Evolutionary conservation across 1,139 yeast species (phyloP), one percentile per base, ranked within the genome.

Genomic region (Kazachstania sp.): DNA sequence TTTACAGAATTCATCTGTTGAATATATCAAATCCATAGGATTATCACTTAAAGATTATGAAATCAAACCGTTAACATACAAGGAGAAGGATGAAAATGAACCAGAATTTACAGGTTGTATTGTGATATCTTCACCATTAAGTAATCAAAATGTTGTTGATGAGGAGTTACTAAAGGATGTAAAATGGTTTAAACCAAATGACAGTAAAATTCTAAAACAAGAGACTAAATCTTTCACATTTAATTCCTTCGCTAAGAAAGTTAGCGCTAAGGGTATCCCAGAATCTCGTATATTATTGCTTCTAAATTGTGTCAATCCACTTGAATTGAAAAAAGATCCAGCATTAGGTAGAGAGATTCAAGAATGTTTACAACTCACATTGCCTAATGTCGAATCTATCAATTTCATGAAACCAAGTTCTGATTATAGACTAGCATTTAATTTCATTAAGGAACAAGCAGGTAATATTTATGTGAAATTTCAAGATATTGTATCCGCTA

Each of bases 381-480:
- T 71, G 51, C 11, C 30, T 3, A 64, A 63, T 5, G 78, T 85
- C 6, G 66, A 67, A 13, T 71, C 77, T 4, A 66, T 86, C 3
- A 74, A 73, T 50, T 77, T 87, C n/a, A 90, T 94, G 0, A 71
- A 77, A 53, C 92, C 92, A 0, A 73, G 74, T 2, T 71, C 72
- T 29, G 79, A 75, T 38, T 75, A 66, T 50, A 66, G 71, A 40
- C 61, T 69, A 38, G 65, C 63, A 37, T 67, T 53, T 72, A 78
- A 61, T 65, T 74, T 56, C 59, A 41, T 70, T 1, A 58, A 61
- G 11, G 63, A 65, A 1, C 87, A 86, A 3, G 75, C 83, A 37
- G 96, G 96, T 0, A 82, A 78, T 55, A 73, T 86, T 0, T 87
- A 73, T 61, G 77, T 86, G 37, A 81, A 83, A 63, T 87, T 83